Evolutionary conservation across 169 alveolate genomes (phyloP).

Genomic region (Plasmodium sp.): DNA sequence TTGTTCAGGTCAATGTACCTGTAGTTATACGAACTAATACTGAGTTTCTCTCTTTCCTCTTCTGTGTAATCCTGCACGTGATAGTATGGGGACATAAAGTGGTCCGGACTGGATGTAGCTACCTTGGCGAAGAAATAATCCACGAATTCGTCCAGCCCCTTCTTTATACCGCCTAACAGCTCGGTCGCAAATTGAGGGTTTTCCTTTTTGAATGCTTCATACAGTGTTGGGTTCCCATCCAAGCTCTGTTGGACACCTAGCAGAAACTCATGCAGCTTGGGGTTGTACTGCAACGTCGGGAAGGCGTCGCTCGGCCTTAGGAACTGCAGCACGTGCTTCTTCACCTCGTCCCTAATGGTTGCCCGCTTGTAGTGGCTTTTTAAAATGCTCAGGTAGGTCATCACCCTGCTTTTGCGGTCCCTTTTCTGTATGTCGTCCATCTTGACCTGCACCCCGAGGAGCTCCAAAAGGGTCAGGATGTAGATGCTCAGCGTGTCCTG

Average conservation of each 20-base stretch:
- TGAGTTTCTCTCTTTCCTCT: background rate
- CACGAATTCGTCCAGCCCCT: constrained; percentile 23
- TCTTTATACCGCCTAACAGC: background rate
- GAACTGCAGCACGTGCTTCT: background rate
- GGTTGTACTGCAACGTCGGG: background rate
- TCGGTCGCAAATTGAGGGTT: background rate
- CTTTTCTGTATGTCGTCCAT: constrained; percentile 4
- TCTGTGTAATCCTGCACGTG: background rate
- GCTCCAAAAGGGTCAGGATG: constrained; percentile 2
- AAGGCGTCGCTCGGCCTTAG: background rate
- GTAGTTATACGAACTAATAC: background rate
- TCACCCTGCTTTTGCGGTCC: background rate
- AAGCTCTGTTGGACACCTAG: background rate
- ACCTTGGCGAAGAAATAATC: background rate
- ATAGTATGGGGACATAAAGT: background rate
- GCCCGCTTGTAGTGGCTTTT: constrained; percentile 2
- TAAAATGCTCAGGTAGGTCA: constrained; percentile 14
- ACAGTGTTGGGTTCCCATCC: constrained; percentile 1
- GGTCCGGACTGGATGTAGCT: background rate
- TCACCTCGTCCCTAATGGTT: background rate
- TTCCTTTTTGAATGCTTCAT: constrained; percentile 31
- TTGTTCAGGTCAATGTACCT: background rate
- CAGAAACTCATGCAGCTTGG: constrained; percentile 9
- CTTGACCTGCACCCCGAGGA: constrained; percentile 10
- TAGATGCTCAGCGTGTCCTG: background rate